phyloP scores from a whole-genome alignment of 2,329 filamentous ascomycete genomes.

The Monosporascus sp. region DNA sequence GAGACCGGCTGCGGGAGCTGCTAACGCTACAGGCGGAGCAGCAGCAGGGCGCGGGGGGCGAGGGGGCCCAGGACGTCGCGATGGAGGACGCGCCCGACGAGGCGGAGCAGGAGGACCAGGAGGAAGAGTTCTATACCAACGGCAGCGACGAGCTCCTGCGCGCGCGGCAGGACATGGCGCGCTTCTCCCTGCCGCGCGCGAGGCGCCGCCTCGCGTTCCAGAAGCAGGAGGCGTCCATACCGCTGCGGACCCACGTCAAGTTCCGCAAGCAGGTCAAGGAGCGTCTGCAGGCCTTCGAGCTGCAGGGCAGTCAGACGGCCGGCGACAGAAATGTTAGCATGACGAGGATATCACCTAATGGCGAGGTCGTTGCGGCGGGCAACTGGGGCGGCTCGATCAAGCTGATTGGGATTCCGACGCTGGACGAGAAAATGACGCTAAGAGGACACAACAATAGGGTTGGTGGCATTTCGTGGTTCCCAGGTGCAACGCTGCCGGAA shows the following conservation, averaged over 20 bases:
- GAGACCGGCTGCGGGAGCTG: conserved; percentile 80
- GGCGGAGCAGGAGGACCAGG: conserved; percentile 62
- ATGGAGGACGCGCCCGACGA: conserved; percentile 59
- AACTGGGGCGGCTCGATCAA: conserved; percentile 92
- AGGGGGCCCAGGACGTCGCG: conserved; percentile 49
- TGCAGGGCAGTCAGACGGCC: conserved; percentile 90
- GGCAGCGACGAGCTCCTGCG: conserved; percentile 70
- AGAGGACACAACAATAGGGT: conserved; percentile 86
- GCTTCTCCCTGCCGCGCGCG: conserved; percentile 77
- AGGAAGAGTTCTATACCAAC: conserved; percentile 93
- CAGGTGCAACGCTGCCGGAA: conserved; percentile 68
- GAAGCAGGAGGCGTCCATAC: conserved; percentile 74
- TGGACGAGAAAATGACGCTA: conserved; percentile 70
- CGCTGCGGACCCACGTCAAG: conserved; percentile 84
- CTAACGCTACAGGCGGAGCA: conserved; percentile 66
- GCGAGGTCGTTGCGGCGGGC: conserved; percentile 77
- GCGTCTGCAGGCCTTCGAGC: conserved; percentile 72
- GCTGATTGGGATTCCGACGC: conserved; percentile 74
- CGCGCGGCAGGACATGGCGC: conserved; percentile 73
- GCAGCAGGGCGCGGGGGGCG: conserved; percentile 37
- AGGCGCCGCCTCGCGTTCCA: conserved; percentile 72
- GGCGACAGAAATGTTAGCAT: conserved; percentile 89
- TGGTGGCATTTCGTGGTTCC: conserved; percentile 86
- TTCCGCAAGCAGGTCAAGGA: conserved; percentile 88
- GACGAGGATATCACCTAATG: conserved; percentile 82